Evolutionary conservation across 257 asterid genomes (phyloP).

Genomic region (Dorcoceras hygrometricum): DNA sequence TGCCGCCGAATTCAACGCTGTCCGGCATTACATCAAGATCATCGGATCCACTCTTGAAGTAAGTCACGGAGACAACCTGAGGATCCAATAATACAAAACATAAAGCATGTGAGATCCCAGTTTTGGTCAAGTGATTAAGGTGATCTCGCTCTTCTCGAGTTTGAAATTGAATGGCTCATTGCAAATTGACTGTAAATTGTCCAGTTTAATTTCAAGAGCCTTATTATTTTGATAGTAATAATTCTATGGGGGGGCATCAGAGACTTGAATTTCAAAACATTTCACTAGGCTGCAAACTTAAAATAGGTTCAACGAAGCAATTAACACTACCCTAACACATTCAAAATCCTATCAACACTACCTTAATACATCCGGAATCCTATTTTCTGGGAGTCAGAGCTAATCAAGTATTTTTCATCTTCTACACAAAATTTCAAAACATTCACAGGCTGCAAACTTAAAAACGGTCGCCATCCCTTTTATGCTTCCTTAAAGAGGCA

Average conservation of each 20-base stretch:
- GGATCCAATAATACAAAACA: background rate
- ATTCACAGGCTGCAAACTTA: too few species aligned
- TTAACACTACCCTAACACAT: too few species aligned
- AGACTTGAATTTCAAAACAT: too few species aligned
- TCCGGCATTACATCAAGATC: background rate
- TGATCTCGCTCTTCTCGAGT: background rate
- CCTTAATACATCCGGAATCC: background rate
- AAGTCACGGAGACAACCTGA: background rate
- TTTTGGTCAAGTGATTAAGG: background rate
- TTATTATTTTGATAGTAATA: too few species aligned
- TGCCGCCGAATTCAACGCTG: background rate
- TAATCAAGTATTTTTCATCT: too few species aligned
- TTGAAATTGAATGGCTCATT: background rate
- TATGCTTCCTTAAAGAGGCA: background rate
- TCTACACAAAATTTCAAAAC: too few species aligned
- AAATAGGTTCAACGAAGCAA: too few species aligned
- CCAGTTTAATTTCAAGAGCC: too few species aligned
- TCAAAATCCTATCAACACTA: too few species aligned
- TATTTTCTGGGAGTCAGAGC: too few species aligned
- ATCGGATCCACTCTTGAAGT: background rate
- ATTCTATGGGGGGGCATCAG: too few species aligned
- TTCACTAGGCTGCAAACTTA: too few species aligned
- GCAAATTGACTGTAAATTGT: background rate
- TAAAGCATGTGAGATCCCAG: background rate
- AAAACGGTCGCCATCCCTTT: background rate